These are phyloP conservation scores for Acer yangbiense DNA, from an alignment of 345 rosid genomes.

Conservation along the genomic window DNA sequence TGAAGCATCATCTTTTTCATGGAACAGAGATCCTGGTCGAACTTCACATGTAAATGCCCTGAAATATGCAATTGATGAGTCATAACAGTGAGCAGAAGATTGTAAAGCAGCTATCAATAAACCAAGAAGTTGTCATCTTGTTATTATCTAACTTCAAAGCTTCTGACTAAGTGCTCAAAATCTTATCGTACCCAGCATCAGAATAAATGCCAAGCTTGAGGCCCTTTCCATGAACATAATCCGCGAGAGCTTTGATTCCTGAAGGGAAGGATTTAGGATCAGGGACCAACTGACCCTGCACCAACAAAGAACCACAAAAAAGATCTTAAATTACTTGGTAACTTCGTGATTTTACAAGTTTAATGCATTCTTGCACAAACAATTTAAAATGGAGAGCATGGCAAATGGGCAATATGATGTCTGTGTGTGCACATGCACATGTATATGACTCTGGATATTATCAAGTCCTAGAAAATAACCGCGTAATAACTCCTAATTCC, in stretches of 20 bases:
- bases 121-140: constrained; percentile 11
- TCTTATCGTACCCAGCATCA: constrained; percentile 90
- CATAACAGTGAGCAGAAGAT: constrained; percentile 16
- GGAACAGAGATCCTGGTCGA: constrained; percentile 94
- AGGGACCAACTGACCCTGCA: constrained; percentile 78
- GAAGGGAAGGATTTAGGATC: constrained; percentile 84
- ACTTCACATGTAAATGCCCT: constrained; percentile 90
- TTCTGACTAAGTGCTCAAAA: constrained; percentile 23
- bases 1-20: constrained; percentile 78
- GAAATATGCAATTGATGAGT: constrained; percentile 21
- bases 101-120: constrained; percentile 2
- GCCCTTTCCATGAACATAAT: constrained; percentile 78
- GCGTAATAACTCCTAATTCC: neutral
- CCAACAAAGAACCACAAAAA: constrained; percentile 24
- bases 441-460: neutral
- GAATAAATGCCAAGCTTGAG: constrained; percentile 98
- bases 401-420: neutral
- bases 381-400: constrained; percentile 5
- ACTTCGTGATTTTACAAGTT: neutral
- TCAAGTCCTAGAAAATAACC: constrained; percentile 1
- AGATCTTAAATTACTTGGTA: neutral
- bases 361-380: constrained; percentile 1
- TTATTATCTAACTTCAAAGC: constrained; percentile 23
- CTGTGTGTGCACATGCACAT: neutral
- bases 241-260: constrained; percentile 84